Conservation (phyloP, 805 yeast species). For the Lachancea mirantina region DNA sequence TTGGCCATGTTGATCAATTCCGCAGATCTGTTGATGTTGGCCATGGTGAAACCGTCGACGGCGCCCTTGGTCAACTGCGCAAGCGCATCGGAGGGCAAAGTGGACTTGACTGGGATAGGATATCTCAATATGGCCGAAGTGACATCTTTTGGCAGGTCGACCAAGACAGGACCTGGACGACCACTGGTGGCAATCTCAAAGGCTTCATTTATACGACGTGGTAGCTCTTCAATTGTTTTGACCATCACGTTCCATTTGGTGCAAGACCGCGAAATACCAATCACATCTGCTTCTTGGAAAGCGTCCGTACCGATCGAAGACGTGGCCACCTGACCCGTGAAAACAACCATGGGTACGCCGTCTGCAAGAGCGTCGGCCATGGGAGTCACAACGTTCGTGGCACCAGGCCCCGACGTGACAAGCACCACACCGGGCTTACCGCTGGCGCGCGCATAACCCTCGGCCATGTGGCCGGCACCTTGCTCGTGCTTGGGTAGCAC, state of each 20-base stretch:
- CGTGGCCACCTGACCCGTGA: slow-evolving; percentile 96
- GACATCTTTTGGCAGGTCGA: slow-evolving; percentile 96
- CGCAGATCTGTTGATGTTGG: slow-evolving; percentile 72
- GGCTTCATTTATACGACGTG: slow-evolving; percentile 93
- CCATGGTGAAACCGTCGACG: slow-evolving; percentile 65
- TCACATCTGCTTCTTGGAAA: slow-evolving; percentile 97
- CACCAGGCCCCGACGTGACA: slow-evolving; percentile 99
- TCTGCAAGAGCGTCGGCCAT: slow-evolving; percentile 96
- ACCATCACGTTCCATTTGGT: slow-evolving; percentile 99
- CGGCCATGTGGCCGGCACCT: slow-evolving; percentile 99
- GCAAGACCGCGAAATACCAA: slow-evolving; percentile 94
- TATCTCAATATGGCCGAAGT: slow-evolving; percentile 84
- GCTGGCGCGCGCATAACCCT: slow-evolving; percentile 91
- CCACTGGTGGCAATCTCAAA: slow-evolving; percentile 94
- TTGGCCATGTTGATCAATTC: slow-evolving; percentile 72
- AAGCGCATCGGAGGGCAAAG: slow-evolving; percentile 67
- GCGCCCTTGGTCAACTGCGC: slow-evolving; percentile 62
- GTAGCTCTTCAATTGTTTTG: slow-evolving; percentile 86
- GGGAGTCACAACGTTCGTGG: slow-evolving; percentile 97
- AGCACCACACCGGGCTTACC: slow-evolving; percentile 97
- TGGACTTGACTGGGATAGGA: slow-evolving; percentile 74
- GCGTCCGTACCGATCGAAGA: slow-evolving; percentile 96
- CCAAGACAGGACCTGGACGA: slow-evolving; percentile 97
- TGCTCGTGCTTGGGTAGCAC: slow-evolving; percentile 96
- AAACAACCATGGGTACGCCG: slow-evolving; percentile 95